Evolutionary conservation across 192 early-diverging fungal genomes (phyloP).

Genomic region (Podila epicladia): DNA sequence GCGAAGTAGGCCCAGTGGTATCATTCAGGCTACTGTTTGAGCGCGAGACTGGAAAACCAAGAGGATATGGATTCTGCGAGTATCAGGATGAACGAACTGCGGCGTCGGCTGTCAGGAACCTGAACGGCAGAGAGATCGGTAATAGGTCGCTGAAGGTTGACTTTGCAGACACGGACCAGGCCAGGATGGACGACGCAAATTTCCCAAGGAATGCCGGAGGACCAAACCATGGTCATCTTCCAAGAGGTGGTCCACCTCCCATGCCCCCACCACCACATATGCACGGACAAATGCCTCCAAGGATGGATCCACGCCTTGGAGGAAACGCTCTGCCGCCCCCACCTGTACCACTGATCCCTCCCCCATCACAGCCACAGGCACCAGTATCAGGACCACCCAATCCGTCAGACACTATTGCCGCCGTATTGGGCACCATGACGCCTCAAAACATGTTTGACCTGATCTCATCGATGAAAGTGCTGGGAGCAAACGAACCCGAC

Average conservation of each 20-base stretch:
- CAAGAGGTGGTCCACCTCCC: not conserved
- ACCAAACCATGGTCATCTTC: constrained; percentile 28
- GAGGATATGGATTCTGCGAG: constrained; percentile 96
- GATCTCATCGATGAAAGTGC: constrained; percentile 44
- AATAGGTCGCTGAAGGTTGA: constrained; percentile 92
- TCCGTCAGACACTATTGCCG: constrained; percentile 39
- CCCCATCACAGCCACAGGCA: not conserved
- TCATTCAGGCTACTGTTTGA: constrained; percentile 93
- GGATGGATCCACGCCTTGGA: constrained; percentile 31
- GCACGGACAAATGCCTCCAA: constrained; percentile 10
- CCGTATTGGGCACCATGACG: constrained; percentile 45
- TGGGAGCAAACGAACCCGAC: constrained; percentile 64
- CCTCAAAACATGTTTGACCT: constrained; percentile 40
- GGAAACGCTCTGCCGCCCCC: not conserved
- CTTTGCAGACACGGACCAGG: constrained; percentile 85
- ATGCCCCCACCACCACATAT: constrained; percentile 17
- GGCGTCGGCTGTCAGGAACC: constrained; percentile 91
- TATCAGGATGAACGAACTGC: constrained; percentile 93
- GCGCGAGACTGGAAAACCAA: constrained; percentile 84
- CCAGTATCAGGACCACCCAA: constrained; percentile 8
- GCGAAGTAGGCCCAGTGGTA: constrained; percentile 88
- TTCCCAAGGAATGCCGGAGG: constrained; percentile 21
- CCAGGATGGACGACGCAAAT: constrained; percentile 31
- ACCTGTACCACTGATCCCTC: constrained; percentile 1
- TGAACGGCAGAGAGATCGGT: constrained; percentile 91